Percentiles rank a stretch among this genome's conserved stretches.
phyloP scores from a whole-genome alignment of 441 rosid genomes.

The Capsella rubella region DNA sequence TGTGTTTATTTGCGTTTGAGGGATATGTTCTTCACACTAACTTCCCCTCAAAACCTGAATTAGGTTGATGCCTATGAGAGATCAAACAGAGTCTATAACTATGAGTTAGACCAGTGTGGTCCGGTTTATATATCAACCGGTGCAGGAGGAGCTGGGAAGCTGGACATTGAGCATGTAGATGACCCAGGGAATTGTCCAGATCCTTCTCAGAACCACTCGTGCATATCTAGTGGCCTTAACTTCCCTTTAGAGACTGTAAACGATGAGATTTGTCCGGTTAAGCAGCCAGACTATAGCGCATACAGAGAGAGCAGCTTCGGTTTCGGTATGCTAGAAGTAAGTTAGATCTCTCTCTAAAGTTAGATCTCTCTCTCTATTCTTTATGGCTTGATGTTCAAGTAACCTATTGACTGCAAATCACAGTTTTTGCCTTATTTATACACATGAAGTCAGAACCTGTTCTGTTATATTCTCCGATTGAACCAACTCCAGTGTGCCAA shows the following conservation, averaged over 20 bases:
- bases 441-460: not conserved
- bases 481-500: not conserved
- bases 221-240: conserved; percentile 66
- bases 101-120: conserved; percentile 77
- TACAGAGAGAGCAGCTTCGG: conserved; percentile 94
- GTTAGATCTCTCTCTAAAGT: conserved; percentile 21
- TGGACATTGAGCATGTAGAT: conserved; percentile 72
- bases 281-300: conserved; percentile 88
- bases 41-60: conserved; percentile 12
- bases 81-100: conserved; percentile 85
- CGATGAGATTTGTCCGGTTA: conserved; percentile 68
- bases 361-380: conserved; percentile 16
- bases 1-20: conserved; percentile 9
- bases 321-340: conserved; percentile 80
- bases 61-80: conserved; percentile 96
- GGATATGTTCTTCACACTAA: not conserved
- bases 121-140: conserved; percentile 77
- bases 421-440: too few species aligned
- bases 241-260: conserved; percentile 68
- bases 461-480: not conserved
- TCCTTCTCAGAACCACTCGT: conserved; percentile 51
- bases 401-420: not conserved
- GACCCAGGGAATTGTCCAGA: conserved; percentile 82
- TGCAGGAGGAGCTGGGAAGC: conserved; percentile 74
- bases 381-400: conserved; percentile 20